Percentiles rank a stretch among this genome's conserved stretches.
Conservation (phyloP, 495 filamentous ascomycete genomes). For the Aspergillus carlsbadensis region DNA sequence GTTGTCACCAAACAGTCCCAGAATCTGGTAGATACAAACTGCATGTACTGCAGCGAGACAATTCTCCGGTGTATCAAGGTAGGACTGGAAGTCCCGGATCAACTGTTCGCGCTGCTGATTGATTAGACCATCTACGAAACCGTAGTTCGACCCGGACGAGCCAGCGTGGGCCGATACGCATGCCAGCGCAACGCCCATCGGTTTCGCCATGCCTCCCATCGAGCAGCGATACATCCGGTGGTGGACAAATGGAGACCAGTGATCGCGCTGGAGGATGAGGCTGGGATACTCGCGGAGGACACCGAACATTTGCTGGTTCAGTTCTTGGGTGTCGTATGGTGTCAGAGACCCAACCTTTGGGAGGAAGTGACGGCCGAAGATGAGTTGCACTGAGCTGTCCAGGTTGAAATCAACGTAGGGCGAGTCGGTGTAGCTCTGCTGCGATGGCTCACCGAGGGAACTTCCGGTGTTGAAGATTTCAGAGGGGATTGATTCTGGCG, state of each 20-base stretch:
- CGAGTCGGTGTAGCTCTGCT: not conserved
- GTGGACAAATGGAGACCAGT: constrained; percentile 21
- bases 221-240: constrained; percentile 16
- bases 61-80: constrained; percentile 11
- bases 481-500: not conserved
- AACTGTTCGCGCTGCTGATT: constrained; percentile 15
- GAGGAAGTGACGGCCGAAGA: constrained; percentile 11
- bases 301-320: constrained; percentile 12
- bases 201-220: constrained; percentile 14
- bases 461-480: not conserved
- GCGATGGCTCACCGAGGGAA: not conserved
- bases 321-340: not conserved
- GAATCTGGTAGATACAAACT: constrained; percentile 20
- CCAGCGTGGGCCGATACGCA: constrained; percentile 13
- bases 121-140: constrained; percentile 13
- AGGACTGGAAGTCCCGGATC: constrained; percentile 11
- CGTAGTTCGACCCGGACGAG: constrained; percentile 13
- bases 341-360: not conserved
- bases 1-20: constrained; percentile 15
- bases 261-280: constrained; percentile 16
- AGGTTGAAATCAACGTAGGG: not conserved
- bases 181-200: constrained; percentile 14
- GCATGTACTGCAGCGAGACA: constrained; percentile 20
- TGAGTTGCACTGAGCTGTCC: not conserved
- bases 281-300: constrained; percentile 15